Evolutionary conservation across 176 grass and related monocot genomes (phyloP).

Genomic region (Metroxylon sagu): DNA sequence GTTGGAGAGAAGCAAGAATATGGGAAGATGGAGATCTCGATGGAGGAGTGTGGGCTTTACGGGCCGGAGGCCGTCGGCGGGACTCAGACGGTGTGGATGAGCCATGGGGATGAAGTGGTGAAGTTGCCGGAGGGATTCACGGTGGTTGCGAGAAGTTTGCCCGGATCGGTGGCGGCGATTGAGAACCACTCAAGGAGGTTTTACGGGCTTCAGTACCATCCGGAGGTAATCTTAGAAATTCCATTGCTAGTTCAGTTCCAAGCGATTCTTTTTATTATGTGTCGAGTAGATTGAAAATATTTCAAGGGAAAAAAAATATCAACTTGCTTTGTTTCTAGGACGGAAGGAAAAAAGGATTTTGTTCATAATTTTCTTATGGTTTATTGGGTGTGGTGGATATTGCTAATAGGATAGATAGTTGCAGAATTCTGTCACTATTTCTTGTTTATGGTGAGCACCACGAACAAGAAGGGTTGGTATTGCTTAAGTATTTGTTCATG

Average conservation of each 20-base stretch:
- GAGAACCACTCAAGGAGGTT: constrained; percentile 42
- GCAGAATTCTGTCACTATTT: too few relatives aligned
- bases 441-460: too few relatives aligned
- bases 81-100: constrained; percentile 89
- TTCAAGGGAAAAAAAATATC: too few relatives aligned
- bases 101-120: constrained; percentile 69
- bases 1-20: constrained; percentile 65
- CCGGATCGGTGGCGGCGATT: constrained; percentile 45
- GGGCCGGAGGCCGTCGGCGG: constrained; percentile 12
- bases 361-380: too few relatives aligned
- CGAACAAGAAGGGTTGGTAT: too few relatives aligned
- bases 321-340: too few relatives aligned
- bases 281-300: too few relatives aligned
- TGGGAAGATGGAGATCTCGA: constrained; percentile 67
- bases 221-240: constrained; percentile 38
- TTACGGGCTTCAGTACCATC: constrained; percentile 83
- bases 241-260: background rate
- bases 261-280: background rate
- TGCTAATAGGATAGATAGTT: too few relatives aligned
- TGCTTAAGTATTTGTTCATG: too few relatives aligned
- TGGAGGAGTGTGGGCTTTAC: constrained; percentile 34
- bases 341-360: too few relatives aligned
- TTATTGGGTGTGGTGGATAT: too few relatives aligned
- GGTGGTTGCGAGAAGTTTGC: constrained; percentile 59
- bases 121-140: constrained; percentile 54